Conservation (phyloP, 352 stramenopile genomes). For the Aphanomyces astaci region DNA sequence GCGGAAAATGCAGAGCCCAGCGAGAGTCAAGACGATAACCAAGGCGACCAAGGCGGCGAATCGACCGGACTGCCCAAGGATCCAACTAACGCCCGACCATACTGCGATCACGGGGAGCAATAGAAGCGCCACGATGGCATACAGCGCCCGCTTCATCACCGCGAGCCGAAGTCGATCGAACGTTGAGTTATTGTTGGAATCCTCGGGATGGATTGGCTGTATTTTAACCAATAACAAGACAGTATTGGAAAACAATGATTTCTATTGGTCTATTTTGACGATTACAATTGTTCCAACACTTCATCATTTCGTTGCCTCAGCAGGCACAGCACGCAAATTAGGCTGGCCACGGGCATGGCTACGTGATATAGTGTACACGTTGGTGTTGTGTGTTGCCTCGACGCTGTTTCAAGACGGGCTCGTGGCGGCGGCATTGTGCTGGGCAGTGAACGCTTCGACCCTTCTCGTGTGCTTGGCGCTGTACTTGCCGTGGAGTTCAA, state of each 20-base stretch:
- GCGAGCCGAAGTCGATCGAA: no score
- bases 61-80: slow-evolving; percentile 40
- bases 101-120: slow-evolving; percentile 39
- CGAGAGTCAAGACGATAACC: background rate
- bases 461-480: slow-evolving; percentile 13
- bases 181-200: no score
- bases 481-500: slow-evolving; percentile 20
- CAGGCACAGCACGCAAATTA: no score
- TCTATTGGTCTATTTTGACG: background rate
- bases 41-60: slow-evolving; percentile 26
- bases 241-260: background rate
- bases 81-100: slow-evolving; percentile 43
- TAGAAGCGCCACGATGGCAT: slow-evolving; percentile 19
- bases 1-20: background rate
- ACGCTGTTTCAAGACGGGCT: no score
- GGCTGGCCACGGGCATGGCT: no score
- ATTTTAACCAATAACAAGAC: background rate
- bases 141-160: background rate
- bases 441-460: no score
- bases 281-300: no score
- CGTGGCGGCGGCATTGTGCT: no score
- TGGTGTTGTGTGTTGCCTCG: no score
- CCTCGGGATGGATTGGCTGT: background rate
- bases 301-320: no score
- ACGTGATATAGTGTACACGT: no score